Evolutionary conservation across 2,329 filamentous ascomycete species (phyloP), one percentile per base, ranked within the genome.

Genomic region (Calonectria leucothoes): DNA sequence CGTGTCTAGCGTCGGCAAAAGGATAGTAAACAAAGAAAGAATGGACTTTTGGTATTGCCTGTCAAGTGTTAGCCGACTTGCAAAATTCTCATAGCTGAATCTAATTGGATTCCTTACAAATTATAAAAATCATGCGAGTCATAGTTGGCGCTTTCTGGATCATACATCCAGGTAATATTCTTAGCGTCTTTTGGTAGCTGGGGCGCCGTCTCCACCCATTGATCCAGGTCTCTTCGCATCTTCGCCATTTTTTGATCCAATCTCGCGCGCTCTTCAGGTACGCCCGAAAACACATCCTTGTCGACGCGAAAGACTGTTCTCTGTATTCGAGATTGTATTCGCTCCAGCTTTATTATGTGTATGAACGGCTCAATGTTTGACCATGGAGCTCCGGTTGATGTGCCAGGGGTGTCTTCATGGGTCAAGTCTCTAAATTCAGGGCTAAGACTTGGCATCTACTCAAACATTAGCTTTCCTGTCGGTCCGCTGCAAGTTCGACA

Each of bases 101-200:
- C 7, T 8, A 2, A 8, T 11, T 39, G 5, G 3, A 25, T 8
- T 10, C 2, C 55, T 27, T n/a, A 61, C 55, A 61, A 59, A 27
- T 76, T 75, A 51, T 79, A 82, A 37, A 78, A 82, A 59, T 81
- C 80, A 14, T 76, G 69, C 0, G 80, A 78, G 45, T 81, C 79
- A 27, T 81, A 78, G 35, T 76, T 76, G 0, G 76, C 70, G 61
- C 74, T 78, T 63, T 81, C 80, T 0, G 79, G 80, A 8, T 82
- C 80, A 55, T 82, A 81, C 77, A 81, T 79, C 80, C 80, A 81
- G 0, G 76, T 77, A 2, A 78, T 75, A 25, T 35, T 61, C 6
- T 74, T 73, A 4, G 73, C 49, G n/a, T 75, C 77, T 42, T 77
- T 77, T 10, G 80, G 77, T 8, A 77, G 75, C 4, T 35, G 33